These are phyloP conservation scores for cucumber (Cucumis sativus) DNA, from an alignment of 306 rosid genomes.

Conservation along the genomic window Cucumber_9930_V3 NC_026659.2:10499001-10499500, in stretches of 20 bases:
- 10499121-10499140: too few relatives aligned
- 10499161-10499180: not conserved
- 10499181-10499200: not conserved
- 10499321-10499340: conserved; percentile 20
- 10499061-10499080: too few relatives aligned
- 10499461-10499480: conserved; percentile 29
- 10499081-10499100: too few relatives aligned
- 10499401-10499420: conserved; percentile 16
- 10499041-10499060: too few relatives aligned
- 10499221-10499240: not conserved
- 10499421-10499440: conserved; percentile 13
- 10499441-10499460: conserved; percentile 43
- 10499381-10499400: conserved; percentile 45
- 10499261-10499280: not conserved
- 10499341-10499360: conserved; percentile 61
- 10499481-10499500: conserved; percentile 34
- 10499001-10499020: too few relatives aligned
- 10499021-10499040: too few relatives aligned
- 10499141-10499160: not conserved
- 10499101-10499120: too few relatives aligned
- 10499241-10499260: not conserved
- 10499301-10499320: not conserved
- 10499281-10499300: not conserved
- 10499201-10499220: not conserved
- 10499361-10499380: conserved; percentile 31